Evolutionary conservation across 345 rosid species (phyloP), one percentile per base, ranked within the genome.

Genomic region (Citrus australasica): DNA sequence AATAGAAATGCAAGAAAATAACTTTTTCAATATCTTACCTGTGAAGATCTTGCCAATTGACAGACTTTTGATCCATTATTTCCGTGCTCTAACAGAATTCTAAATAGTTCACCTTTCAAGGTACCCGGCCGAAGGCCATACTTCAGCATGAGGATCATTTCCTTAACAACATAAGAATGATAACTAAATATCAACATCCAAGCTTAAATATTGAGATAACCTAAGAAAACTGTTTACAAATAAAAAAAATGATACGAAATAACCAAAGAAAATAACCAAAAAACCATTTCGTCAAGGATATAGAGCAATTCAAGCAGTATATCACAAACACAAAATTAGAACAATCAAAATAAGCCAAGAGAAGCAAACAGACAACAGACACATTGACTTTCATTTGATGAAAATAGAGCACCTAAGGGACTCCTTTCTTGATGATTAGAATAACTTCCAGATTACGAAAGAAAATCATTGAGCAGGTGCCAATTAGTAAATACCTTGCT

Each of bases 41-140:
- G 85, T 14, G 86, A 70, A 79, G 85, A 84, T 75, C 83, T 87
- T 53, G 94, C 97, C 84, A 96, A 78, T 69, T 91, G 93, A 27
- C 95, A 86, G 78, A 92, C 88, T 86, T 84, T 90, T 46, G 80
- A 75, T 59, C 99, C 99, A 78, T 75, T 84, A 82, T 85, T 92
- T 86, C 97, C 97, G 86, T 88, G 86, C 82, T 86, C 87, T 30
- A 78, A 83, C 81, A 94, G 86, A 67, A 87, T 79, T 83, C 81
- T 91, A 79, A 94, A 92, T 82, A 96, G 74, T 82, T 94, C 95
- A 24, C 94, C 95, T 85, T 96, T 96, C 83, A 94, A 85, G 24
- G 95, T 92, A 80, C 94, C 90, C 77, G 82, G 89, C 66, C 67
- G 83, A 67, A 96, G 88, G 53, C 92, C 98, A 85, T 88, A 89